A percentile compares a stretch with the other conserved stretches of the same genome.
phyloP scores from a whole-genome alignment of 2,329 filamentous ascomycete species.

The Hymenotorrendiella dingleyae region DNA sequence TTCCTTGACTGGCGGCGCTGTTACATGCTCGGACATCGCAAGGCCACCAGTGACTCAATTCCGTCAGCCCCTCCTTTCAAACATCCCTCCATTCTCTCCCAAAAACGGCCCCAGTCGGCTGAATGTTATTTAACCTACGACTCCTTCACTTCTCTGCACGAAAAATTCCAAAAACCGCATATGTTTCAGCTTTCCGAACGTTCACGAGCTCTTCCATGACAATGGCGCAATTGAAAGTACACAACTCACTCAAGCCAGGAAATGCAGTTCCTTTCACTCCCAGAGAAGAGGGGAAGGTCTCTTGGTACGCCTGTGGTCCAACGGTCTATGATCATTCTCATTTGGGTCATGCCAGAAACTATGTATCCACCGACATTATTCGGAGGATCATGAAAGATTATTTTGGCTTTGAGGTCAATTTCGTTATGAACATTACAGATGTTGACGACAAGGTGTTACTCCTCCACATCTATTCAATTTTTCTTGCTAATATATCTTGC shows the following conservation, averaged over 20 bases:
- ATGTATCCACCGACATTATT: constrained; percentile 68
- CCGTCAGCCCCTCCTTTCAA: constrained; percentile 1
- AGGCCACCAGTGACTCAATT: constrained; percentile 1
- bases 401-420: constrained; percentile 61
- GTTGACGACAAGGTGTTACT: constrained; percentile 58
- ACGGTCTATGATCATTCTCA: constrained; percentile 66
- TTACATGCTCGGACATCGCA: too few relatives aligned
- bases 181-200: constrained; percentile 11
- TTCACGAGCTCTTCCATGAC: constrained; percentile 6
- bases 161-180: constrained; percentile 1
- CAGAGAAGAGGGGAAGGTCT: constrained; percentile 30
- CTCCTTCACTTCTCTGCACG: constrained; percentile 11
- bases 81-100: too few relatives aligned
- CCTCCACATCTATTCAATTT: too few relatives aligned
- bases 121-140: constrained; percentile 16
- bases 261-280: constrained; percentile 26
- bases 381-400: constrained; percentile 62
- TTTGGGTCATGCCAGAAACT: constrained; percentile 63
- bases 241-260: constrained; percentile 29
- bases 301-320: constrained; percentile 69
- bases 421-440: constrained; percentile 71
- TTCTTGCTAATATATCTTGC: constrained; percentile 7
- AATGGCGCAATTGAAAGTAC: constrained; percentile 28
- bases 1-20: too few relatives aligned
- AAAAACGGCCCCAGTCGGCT: constrained; percentile 8